Base-by-base conservation (phyloP, 768 basidiomycete species). In the Clitopilus passeckerianus region DNA sequence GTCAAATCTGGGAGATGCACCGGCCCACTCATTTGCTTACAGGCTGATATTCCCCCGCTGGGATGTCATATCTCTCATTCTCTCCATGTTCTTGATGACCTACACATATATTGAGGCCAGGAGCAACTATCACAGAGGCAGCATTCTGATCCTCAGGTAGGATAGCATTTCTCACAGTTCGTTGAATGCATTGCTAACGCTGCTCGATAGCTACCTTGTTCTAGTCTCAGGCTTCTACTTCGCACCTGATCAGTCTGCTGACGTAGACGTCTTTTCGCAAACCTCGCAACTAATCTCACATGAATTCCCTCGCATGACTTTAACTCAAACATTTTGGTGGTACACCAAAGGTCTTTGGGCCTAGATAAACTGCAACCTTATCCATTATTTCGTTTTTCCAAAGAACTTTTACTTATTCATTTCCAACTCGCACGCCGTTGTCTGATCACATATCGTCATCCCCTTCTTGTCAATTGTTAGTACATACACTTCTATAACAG, bases 61-160 rank as follows among this genome's bases (percentile, higher is more conserved):
- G 96, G 97, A 99, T 69, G 93, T 95, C 54, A 86, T 98, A 65
- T 90, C 87, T 24, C 89, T 98, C 68, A 90, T 98, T 64, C 82
- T 99, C 50, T 93, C 95, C 0, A 95, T 99, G 76, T 99, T 98
- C 81, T 74, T 98, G 63, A 85, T 99, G 81, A 98, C 97, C 0
- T 99, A 99, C 72, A 96, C 95, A 4, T 98, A 97, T 71, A 97
- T 98, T 66, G 97, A 99, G 74, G 95, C 95, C n/a, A 94, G 90
- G 77, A 91, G 91, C 66, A 98, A 98, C 74, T 99, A 99, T 71
- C 94, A 98, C 70, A 86, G 97, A 65, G 97, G 97, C 53, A 94
- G 91, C 65, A 97, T 97, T 60, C 85, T 99, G 52, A 89, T 98
- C 57, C 78, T 98, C 54, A 95, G 95, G 93, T 95, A 65, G 53